Conservation (phyloP, 2,329 filamentous ascomycete genomes). For the Fusarium duplospermum region DNA sequence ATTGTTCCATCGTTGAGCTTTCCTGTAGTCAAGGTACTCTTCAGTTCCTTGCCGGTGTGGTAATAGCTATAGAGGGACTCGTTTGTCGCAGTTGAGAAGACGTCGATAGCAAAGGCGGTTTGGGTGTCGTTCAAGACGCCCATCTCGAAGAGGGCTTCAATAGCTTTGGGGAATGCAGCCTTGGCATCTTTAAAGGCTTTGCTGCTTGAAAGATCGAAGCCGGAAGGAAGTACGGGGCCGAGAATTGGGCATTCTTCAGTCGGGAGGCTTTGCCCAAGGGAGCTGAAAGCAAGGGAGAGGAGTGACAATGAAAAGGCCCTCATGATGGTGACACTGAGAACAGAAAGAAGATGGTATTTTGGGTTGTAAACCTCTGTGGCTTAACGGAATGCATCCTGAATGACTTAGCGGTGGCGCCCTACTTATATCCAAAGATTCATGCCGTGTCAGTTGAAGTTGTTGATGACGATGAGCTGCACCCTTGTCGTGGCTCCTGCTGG, state of each 20-base stretch:
- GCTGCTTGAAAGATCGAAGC: neutral
- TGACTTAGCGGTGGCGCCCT: neutral
- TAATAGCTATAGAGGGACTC: slow-evolving; percentile 29
- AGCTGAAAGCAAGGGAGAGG: neutral
- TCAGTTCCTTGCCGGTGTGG: slow-evolving; percentile 11
- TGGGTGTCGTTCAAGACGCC: neutral
- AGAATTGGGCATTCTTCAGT: slow-evolving; percentile 2
- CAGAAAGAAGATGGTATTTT: neutral
- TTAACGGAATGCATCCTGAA: neutral
- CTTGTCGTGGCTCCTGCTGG: neutral
- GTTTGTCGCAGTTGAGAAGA: slow-evolving; percentile 34
- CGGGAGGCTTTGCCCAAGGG: neutral
- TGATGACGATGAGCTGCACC: neutral
- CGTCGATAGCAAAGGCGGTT: slow-evolving; percentile 21
- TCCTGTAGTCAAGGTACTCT: slow-evolving; percentile 7
- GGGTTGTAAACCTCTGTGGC: neutral
- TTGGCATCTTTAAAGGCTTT: slow-evolving; percentile 1
- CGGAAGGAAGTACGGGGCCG: neutral
- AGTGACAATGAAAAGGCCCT: neutral
- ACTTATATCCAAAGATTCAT: neutral
- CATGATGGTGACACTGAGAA: neutral
- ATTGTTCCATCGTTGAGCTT: slow-evolving; percentile 38
- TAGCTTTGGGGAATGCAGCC: neutral
- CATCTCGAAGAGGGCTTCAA: neutral
- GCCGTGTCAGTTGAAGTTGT: neutral